These are phyloP conservation scores for Ceratocystis eucalypticola DNA, from an alignment of 2,329 filamentous ascomycete genomes.

Conservation along the genomic window DNA sequence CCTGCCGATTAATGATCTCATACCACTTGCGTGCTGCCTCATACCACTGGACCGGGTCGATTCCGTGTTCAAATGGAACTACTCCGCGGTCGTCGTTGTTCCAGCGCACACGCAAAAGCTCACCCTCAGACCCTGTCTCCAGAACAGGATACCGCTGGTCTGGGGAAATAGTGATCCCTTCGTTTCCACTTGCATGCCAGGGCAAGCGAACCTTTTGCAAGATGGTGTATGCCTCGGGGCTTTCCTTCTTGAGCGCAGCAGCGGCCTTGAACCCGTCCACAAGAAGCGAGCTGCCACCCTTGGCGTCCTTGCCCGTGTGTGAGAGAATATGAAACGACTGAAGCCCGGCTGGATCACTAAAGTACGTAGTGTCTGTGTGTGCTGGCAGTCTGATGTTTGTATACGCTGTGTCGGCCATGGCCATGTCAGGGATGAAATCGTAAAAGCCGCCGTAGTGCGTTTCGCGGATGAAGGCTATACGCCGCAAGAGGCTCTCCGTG, in stretches of 20 bases:
- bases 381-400: slow-evolving; percentile 69
- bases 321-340: slow-evolving; percentile 89
- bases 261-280: slow-evolving; percentile 78
- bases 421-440: slow-evolving; percentile 81
- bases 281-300: slow-evolving; percentile 66
- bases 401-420: slow-evolving; percentile 82
- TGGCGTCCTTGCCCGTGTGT: slow-evolving; percentile 28
- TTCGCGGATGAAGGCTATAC: slow-evolving; percentile 72
- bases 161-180: slow-evolving; percentile 67
- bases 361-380: slow-evolving; percentile 94
- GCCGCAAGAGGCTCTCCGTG: slow-evolving; percentile 61
- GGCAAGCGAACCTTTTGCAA: slow-evolving; percentile 48
- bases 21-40: slow-evolving; percentile 63
- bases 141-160: slow-evolving; percentile 59
- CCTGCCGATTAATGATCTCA: slow-evolving; percentile 48
- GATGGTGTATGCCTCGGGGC: slow-evolving; percentile 41
- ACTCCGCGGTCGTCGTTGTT: slow-evolving; percentile 81
- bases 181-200: slow-evolving; percentile 81
- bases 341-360: slow-evolving; percentile 78
- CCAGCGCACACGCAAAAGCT: slow-evolving; percentile 59
- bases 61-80: slow-evolving; percentile 40
- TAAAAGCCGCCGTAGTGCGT: slow-evolving; percentile 77
- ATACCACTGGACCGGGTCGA: slow-evolving; percentile 56
- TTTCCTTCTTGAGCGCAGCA: slow-evolving; percentile 39
- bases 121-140: slow-evolving; percentile 27